These are phyloP conservation scores for Monilinia fructicola DNA, from an alignment of 2,329 filamentous ascomycete species.

Conservation along the genomic window DNA sequence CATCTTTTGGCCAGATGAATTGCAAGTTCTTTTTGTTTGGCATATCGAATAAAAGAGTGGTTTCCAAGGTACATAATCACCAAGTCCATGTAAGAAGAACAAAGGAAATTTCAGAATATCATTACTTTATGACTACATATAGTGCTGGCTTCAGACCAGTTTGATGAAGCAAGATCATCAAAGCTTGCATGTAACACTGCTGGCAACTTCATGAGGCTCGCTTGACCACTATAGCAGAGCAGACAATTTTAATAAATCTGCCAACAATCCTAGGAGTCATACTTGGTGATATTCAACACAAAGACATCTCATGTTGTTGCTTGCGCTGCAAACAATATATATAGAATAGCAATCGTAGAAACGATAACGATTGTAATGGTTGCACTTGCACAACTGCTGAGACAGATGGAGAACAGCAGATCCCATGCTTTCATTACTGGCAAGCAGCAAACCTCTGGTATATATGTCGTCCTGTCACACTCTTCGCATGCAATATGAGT, in stretches of 20 bases:
- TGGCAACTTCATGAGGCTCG: neutral
- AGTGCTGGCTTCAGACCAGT: neutral
- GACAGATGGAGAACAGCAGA: neutral
- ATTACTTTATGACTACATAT: slow-evolving; percentile 11
- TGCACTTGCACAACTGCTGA: neutral
- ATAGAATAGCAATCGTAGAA: slow-evolving; percentile 6
- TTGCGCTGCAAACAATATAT: slow-evolving; percentile 7
- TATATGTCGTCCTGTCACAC: slow-evolving; percentile 1
- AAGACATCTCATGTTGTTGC: neutral
- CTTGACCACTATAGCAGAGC: neutral
- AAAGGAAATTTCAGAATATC: neutral
- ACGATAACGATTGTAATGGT: too few species aligned
- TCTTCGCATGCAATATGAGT: neutral
- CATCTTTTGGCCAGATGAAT: slow-evolving; percentile 40
- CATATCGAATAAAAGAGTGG: neutral
- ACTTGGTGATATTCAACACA: neutral
- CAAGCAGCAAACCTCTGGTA: slow-evolving; percentile 12
- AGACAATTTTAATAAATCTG: neutral
- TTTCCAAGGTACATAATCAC: neutral
- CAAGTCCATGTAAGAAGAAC: neutral
- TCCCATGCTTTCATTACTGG: neutral
- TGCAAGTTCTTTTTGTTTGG: slow-evolving; percentile 26
- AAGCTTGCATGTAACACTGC: neutral
- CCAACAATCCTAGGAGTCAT: slow-evolving; percentile 6
- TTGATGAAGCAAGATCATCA: neutral